Evolutionary conservation across 495 filamentous ascomycete genomes (phyloP).

Genomic region (Penicillium pulvis): DNA sequence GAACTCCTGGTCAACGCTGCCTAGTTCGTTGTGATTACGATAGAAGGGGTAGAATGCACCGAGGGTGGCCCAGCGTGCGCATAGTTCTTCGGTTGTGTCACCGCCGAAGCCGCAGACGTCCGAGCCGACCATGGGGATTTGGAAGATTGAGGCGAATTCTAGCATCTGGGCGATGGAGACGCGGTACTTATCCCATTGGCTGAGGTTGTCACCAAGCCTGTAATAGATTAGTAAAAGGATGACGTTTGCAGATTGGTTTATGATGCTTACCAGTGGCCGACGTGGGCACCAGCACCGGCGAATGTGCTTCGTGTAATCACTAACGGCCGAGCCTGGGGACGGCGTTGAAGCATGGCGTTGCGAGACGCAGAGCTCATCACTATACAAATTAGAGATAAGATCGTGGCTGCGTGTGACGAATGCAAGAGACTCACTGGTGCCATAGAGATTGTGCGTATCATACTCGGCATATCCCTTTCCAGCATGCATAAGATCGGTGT

Average conservation of each 20-base stretch:
- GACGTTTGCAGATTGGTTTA: neutral
- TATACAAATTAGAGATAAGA: constrained; percentile 12
- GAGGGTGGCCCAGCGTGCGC: constrained; percentile 80
- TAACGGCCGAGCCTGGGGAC: constrained; percentile 67
- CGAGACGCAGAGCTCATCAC: constrained; percentile 76
- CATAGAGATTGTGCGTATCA: constrained; percentile 85
- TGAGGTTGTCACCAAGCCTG: constrained; percentile 77
- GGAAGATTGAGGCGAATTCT: constrained; percentile 77
- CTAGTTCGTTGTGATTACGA: constrained; percentile 69
- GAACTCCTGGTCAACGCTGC: constrained; percentile 67
- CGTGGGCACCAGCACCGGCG: constrained; percentile 72
- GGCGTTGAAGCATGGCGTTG: constrained; percentile 67
- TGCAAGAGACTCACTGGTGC: constrained; percentile 55
- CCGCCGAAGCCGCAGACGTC: constrained; percentile 80
- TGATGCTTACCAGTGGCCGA: constrained; percentile 70
- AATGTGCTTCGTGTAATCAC: constrained; percentile 87
- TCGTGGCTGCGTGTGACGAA: too few relatives aligned
- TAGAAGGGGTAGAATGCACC: constrained; percentile 84
- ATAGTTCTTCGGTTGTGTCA: constrained; percentile 76
- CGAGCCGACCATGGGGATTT: constrained; percentile 81
- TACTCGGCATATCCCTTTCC: constrained; percentile 69
- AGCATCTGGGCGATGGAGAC: constrained; percentile 68
- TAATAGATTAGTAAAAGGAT: neutral
- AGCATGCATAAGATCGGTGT: constrained; percentile 73
- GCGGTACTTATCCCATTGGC: constrained; percentile 73